Percentiles rank a stretch among this genome's conserved stretches.
Evolutionary conservation across 805 yeast species (phyloP).

Genomic region (Spathaspora gorwiae): DNA sequence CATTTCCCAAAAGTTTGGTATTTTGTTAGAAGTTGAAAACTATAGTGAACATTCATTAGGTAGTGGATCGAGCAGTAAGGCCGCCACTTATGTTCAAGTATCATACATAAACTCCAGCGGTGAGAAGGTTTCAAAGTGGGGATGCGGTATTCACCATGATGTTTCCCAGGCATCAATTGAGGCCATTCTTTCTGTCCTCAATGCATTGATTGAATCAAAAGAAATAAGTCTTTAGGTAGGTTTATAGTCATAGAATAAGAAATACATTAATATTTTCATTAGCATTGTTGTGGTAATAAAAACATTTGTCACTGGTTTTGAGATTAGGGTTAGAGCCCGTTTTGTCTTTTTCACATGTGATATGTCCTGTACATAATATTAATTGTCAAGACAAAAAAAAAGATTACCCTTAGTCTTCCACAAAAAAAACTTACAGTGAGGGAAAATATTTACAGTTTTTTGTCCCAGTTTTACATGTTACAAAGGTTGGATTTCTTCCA

Average conservation of each 20-base stretch:
- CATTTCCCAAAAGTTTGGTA: slow-evolving; percentile 46
- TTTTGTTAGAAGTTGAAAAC: slow-evolving; percentile 56
- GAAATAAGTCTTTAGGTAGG: slow-evolving; percentile 21
- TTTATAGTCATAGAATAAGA: neutral
- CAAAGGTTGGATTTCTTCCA: too few relatives aligned
- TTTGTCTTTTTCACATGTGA: neutral
- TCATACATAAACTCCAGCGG: slow-evolving; percentile 33
- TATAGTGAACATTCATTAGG: slow-evolving; percentile 74
- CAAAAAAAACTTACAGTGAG: too few relatives aligned
- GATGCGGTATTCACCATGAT: slow-evolving; percentile 41
- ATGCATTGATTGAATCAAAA: slow-evolving; percentile 27
- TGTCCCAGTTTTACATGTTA: too few relatives aligned
- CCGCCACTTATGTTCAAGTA: slow-evolving; percentile 70
- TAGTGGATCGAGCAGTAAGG: slow-evolving; percentile 64
- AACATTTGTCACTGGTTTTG: too few relatives aligned
- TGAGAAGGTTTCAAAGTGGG: slow-evolving; percentile 34
- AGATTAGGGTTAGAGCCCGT: neutral
- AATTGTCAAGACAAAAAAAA: too few relatives aligned
- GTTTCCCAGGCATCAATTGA: slow-evolving; percentile 48
- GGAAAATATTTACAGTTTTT: too few relatives aligned
- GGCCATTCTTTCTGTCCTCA: slow-evolving; percentile 60
- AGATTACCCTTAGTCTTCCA: too few relatives aligned
- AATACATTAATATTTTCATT: too few relatives aligned
- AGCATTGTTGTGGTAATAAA: too few relatives aligned
- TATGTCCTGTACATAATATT: neutral